Base-by-base conservation (phyloP, 331 rosid genomes). In the Malus hybrid region DNA sequence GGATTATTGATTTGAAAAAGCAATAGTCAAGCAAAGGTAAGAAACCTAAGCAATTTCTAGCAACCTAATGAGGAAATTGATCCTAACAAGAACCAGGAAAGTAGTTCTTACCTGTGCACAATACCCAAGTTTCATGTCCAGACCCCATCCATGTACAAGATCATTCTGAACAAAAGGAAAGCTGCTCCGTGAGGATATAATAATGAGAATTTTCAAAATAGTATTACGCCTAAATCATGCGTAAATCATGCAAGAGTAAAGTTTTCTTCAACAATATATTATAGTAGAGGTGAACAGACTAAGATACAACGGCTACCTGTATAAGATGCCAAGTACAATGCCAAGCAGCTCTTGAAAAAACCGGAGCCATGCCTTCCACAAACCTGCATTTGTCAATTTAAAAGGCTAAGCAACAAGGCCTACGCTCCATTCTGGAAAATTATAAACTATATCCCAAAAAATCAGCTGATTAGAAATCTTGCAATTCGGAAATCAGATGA, bases 101-200 rank as follows among this genome's bases (percentile, higher is more conserved):
- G 32, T 34, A 71, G 56, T 36, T 75, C 82, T 84, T 78, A 92
- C 99, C 97, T 95, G 99, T 15, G 97, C 96, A 85, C 99, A 95
- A 65, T 95, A 95, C 50, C 99, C 99, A 67, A 95, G 92, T 81
- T 92, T 95, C 97, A 95, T 95, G 79, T 95, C 99, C 96, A 92
- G 86, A 80, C 99, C 99, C 99, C 99, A 95, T 82, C 97, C 99
- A 70, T 92, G 97, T 58, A 95, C 93, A 74, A 95, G 99, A 81
- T 95, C 99, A 81, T 95, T 95, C 99, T 95, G 96, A 70, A 82
- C 78, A 83, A 86, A 29, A 75, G 44, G 9, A 81, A 71, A 67
- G 22, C 28, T 28, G 44, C 50, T 28, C 16, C 5, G 7, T 53
- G 28, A 82, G n/a, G 77, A 67, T 6, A 20, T 50, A 63, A 70